Evolutionary conservation across 2,329 filamentous ascomycete genomes (phyloP).

Genomic region (Bisporella sp.): DNA sequence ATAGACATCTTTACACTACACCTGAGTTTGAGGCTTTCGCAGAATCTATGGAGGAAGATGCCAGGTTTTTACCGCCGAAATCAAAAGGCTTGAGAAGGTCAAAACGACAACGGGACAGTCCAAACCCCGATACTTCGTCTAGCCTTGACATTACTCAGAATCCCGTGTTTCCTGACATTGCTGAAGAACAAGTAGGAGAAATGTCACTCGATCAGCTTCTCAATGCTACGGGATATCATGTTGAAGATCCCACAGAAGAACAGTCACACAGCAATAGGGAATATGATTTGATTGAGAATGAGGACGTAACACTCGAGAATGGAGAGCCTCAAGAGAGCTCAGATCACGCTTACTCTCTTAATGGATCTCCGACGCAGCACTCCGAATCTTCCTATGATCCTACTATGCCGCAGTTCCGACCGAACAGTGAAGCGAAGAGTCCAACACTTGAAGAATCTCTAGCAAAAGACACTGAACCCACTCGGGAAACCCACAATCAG

Average conservation of each 20-base stretch:
- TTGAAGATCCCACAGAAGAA: constrained; percentile 13
- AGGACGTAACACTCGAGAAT: not conserved
- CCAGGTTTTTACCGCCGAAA: not conserved
- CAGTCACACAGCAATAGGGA: constrained; percentile 14
- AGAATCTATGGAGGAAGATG: constrained; percentile 12
- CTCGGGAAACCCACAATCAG: not conserved
- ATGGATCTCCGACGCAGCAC: constrained; percentile 5
- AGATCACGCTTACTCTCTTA: not conserved
- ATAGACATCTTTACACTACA: constrained; percentile 40
- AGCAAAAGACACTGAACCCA: not conserved
- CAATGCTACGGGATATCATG: constrained; percentile 19
- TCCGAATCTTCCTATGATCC: constrained; percentile 37
- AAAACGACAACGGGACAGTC: too few species aligned
- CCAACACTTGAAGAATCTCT: constrained; percentile 1
- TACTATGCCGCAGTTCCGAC: constrained; percentile 62
- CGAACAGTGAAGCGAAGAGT: constrained; percentile 35
- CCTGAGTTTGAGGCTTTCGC: constrained; percentile 29
- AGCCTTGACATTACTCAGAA: not conserved
- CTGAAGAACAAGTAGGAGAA: constrained; percentile 21
- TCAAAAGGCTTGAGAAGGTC: not conserved
- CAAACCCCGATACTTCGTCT: not conserved
- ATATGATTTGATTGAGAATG: not conserved
- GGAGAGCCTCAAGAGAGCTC: not conserved
- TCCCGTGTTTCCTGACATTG: constrained; percentile 12
- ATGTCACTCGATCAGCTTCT: constrained; percentile 22